Percentiles rank a stretch among this genome's conserved stretches.
Evolutionary conservation across 176 grass and related monocot genomes (phyloP).

Genomic region (Tillandsia fasciculata): DNA sequence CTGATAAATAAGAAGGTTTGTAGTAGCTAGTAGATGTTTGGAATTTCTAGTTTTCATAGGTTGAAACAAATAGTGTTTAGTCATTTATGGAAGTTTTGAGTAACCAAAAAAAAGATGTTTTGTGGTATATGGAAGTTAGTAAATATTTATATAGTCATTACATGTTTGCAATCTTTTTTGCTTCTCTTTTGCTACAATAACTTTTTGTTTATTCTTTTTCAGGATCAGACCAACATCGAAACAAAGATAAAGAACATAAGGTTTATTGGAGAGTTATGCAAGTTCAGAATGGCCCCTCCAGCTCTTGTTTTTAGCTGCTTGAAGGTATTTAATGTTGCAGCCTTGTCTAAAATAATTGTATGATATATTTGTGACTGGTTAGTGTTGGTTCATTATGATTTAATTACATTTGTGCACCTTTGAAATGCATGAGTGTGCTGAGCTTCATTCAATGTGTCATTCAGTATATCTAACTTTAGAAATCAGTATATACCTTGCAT

Average conservation of each 20-base stretch:
- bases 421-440: too few relatives aligned
- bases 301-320: conserved; percentile 91
- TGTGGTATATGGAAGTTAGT: neutral
- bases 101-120: neutral
- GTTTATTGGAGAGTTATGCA: conserved; percentile 96
- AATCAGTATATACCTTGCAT: neutral
- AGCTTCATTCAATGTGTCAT: too few relatives aligned
- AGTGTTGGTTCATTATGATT: too few relatives aligned
- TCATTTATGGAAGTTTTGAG: too few relatives aligned
- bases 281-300: conserved; percentile 91
- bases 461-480: too few relatives aligned
- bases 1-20: conserved; percentile 98
- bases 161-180: conserved; percentile 9
- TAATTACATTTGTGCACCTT: too few relatives aligned
- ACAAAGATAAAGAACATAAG: conserved; percentile 99
- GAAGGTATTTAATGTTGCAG: conserved; percentile 44
- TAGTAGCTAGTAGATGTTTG: too few relatives aligned
- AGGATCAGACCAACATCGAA: conserved; percentile 99
- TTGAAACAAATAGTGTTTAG: too few relatives aligned
- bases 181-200: conserved; percentile 21
- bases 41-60: neutral
- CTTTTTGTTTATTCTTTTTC: conserved; percentile 39
- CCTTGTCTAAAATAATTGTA: too few relatives aligned
- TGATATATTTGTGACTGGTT: too few relatives aligned
- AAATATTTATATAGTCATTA: neutral